A percentile compares a stretch with the other conserved stretches of the same genome.
Conservation (phyloP, 1,139 yeast genomes). For the Protomyces pachydermus region DNA sequence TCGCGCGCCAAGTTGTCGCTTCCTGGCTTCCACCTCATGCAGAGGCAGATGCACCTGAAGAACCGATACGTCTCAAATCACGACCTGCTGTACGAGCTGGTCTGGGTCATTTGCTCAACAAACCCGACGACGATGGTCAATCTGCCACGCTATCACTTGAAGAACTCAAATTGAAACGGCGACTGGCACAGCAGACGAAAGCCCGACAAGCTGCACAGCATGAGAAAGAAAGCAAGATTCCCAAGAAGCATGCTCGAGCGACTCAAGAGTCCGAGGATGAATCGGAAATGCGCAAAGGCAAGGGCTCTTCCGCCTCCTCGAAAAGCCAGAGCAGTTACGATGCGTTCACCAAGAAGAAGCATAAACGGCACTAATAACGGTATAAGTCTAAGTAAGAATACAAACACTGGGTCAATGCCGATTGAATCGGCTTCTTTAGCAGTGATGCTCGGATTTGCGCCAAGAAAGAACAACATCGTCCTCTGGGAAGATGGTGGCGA, state of each 20-base stretch:
- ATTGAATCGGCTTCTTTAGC: neutral
- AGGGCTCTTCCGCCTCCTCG: neutral
- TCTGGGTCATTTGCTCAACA: neutral
- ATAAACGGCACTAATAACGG: neutral
- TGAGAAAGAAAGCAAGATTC: neutral
- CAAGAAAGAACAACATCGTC: constrained; percentile 43
- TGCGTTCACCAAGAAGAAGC: neutral
- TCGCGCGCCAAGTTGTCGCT: constrained; percentile 19
- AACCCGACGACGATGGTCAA: neutral
- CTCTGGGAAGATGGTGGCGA: constrained; percentile 96
- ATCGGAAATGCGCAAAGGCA: neutral
- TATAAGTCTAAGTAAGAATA: neutral
- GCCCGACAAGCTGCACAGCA: neutral
- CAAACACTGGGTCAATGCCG: neutral
- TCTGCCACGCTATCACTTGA: neutral
- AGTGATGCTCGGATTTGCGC: constrained; percentile 12
- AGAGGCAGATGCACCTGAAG: neutral
- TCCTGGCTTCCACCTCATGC: constrained; percentile 14
- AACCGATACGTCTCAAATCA: neutral
- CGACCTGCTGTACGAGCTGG: neutral
- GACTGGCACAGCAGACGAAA: neutral
- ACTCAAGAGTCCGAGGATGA: neutral
- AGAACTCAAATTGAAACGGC: neutral
- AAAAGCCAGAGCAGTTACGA: neutral
- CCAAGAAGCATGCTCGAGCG: neutral